Evolutionary conservation across 805 yeast species (phyloP), one percentile per base, ranked within the genome.

Genomic region (Pichia paraexigua): DNA sequence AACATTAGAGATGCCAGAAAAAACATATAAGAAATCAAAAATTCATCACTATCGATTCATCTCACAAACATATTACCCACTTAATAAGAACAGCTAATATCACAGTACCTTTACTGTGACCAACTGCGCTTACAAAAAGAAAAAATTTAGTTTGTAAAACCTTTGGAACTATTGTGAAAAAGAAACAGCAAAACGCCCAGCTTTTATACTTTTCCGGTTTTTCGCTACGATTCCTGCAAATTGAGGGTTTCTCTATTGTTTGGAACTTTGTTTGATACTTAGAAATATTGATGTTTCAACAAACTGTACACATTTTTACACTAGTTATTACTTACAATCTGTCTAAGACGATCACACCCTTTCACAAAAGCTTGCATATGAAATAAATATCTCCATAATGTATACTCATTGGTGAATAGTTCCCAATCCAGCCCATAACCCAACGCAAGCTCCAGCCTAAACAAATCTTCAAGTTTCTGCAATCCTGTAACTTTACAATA

Each of bases 1-100:
- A 84, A 83, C 87, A 84, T 83, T 85, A 85, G 90, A 85, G 91
- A 85, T 85, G 91, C 91, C 91, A 85, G 91, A 85, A 84, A 83
- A 81, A 83, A 56, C 53, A 51, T 51, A 46, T 32, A 47, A 50
- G 41, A 35, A 15, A 48, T 21, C 37, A 51, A 51, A 51, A 37
- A 47, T 51, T 51, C 53, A 51, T 51, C 53, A 51, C 27, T 40
- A 43, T 45, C 39, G 40, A 49, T 43, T 49, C 51, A 17, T 18
- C 6, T n/a, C 48, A 47, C 35, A 22, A 18, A 45, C 22, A 37
- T 11, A 45, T 35, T 35, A 35, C 39, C 20, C 39, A n/a, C 12
- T 2, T 35, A 35, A 35, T 17, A n/a, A 5, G 5, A 17, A 35
- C 20, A 35, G 20, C 3, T 2, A 17, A 20, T 8, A 35, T n/a